Evolutionary conservation across 345 rosid species (phyloP), one percentile per base, ranked within the genome.

Genomic region (Microthlaspi erraticum): DNA sequence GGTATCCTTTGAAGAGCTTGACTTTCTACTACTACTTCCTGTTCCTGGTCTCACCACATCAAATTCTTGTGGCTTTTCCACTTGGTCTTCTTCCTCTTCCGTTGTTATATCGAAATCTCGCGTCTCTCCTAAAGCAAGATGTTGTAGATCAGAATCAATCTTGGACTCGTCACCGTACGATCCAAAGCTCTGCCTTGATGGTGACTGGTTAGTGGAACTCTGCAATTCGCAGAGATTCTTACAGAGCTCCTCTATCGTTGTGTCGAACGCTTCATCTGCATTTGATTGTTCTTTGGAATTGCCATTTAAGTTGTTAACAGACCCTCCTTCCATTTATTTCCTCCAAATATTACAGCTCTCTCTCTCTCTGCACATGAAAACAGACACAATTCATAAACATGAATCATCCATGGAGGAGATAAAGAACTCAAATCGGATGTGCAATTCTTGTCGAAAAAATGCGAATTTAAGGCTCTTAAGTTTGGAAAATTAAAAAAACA

Each of bases 211-310:
- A 41, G 29, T 26, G 29, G 97, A 89, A 70, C 98, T 87, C 83
- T 89, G 91, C 90, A 91, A 82, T 58, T 91, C 96, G 54, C 87
- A 87, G 10, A 87, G 90, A 70, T 93, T 93, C 59, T 87, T 90
- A 71, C 83, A 93, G 6, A 93, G 87, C 70, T 91, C 86, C 74
- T 90, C 93, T 18, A 84, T 87, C 12, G 93, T 84, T 63, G 90
- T 68, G 20, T 83, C 83, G 11, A 80, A 66, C 7, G 79, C 76
- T 34, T 12, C 66, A 49, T 71, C 79, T 0, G 26, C 77, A 56
- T 20, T 60, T 11, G 65, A 55, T 50, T 39, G 60, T 11, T 23
- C 45, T 45, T 8, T 31, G n/a, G 39, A 63, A 38, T 18, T 56
- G 3, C 39, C 33, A 13, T 55, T 55, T 2, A 19, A 51, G 60